Evolutionary conservation across 352 stramenopile genomes (phyloP).

Genomic region (Pythium rishiriense): DNA sequence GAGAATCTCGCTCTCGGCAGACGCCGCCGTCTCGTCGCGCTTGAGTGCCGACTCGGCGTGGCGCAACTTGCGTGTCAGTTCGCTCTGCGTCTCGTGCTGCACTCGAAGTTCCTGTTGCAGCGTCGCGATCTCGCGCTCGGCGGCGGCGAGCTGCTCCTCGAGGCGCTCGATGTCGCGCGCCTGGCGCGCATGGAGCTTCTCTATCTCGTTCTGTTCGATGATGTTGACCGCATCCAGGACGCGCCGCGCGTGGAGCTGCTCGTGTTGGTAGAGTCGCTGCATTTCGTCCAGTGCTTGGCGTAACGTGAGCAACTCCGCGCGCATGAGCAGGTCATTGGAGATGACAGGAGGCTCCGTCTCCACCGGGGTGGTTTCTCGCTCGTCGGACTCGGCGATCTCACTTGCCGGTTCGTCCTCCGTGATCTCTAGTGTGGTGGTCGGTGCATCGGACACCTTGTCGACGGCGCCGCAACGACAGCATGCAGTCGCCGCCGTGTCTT

Average conservation of each 20-base stretch:
- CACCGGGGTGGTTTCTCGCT: background rate
- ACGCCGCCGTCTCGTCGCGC: conserved; percentile 7
- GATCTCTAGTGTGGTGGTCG: too few relatives aligned
- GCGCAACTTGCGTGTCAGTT: conserved; percentile 16
- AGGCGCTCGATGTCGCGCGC: conserved; percentile 37
- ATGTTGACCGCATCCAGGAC: conserved; percentile 26
- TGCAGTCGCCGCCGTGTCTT: conserved; percentile 25
- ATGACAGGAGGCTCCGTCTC: background rate
- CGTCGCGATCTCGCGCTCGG: conserved; percentile 30
- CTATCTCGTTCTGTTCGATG: conserved; percentile 18
- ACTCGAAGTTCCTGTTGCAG: conserved; percentile 19
- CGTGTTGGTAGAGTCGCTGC: conserved; percentile 33
- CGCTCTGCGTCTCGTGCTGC: conserved; percentile 14
- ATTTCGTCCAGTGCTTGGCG: conserved; percentile 42
- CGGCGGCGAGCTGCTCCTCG: conserved; percentile 31
- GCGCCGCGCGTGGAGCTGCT: conserved; percentile 24
- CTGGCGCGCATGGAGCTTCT: conserved; percentile 31
- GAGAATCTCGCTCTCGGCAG: conserved; percentile 61
- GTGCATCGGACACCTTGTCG: too few relatives aligned
- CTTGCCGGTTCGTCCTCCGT: background rate
- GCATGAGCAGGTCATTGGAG: conserved; percentile 40
- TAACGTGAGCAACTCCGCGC: conserved; percentile 49
- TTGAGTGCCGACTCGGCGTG: background rate
- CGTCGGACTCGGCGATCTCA: background rate
- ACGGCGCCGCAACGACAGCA: conserved; percentile 6